These are phyloP conservation scores for Microdochium trichocladiopsis DNA, from an alignment of 2,329 filamentous ascomycete genomes.

Conservation along the genomic window DNA sequence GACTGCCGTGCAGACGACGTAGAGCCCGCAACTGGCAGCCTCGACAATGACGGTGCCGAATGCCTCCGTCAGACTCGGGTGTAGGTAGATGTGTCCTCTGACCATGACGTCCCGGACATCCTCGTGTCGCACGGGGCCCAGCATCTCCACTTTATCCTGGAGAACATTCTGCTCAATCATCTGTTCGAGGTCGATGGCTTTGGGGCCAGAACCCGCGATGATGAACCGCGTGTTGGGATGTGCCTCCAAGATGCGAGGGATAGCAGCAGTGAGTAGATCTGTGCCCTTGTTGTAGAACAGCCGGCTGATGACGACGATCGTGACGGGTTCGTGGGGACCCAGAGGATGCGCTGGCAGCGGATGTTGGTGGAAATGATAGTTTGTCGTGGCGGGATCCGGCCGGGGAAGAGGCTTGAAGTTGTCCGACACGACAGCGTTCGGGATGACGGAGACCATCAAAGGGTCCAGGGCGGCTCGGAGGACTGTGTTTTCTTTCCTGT, in stretches of 20 bases:
- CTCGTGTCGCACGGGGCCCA: constrained; percentile 89
- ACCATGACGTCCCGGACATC: constrained; percentile 98
- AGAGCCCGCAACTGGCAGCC: constrained; percentile 89
- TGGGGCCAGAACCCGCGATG: constrained; percentile 91
- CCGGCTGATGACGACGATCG: constrained; percentile 93
- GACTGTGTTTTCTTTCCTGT: constrained; percentile 94
- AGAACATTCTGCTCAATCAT: constrained; percentile 95
- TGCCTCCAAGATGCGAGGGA: constrained; percentile 81
- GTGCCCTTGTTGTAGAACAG: constrained; percentile 99
- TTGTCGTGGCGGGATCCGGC: constrained; percentile 25
- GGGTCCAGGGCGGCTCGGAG: constrained; percentile 90
- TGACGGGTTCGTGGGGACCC: constrained; percentile 80
- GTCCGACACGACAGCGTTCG: constrained; percentile 93
- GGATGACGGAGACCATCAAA: constrained; percentile 95
- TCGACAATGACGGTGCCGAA: constrained; percentile 98
- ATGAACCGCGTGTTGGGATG: constrained; percentile 95
- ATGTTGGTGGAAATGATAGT: constrained; percentile 30
- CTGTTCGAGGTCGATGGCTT: constrained; percentile 95
- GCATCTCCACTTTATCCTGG: constrained; percentile 86
- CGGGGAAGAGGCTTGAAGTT: constrained; percentile 73
- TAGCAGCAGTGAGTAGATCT: constrained; percentile 91
- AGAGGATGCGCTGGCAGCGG: constrained; percentile 58
- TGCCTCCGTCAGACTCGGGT: constrained; percentile 90
- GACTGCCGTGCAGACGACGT: constrained; percentile 93
- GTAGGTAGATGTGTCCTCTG: constrained; percentile 90